A percentile compares a stretch with the other conserved stretches of the same genome.
Conservation (phyloP, 345 rosid genomes). For the Brassica napus region DNA sequence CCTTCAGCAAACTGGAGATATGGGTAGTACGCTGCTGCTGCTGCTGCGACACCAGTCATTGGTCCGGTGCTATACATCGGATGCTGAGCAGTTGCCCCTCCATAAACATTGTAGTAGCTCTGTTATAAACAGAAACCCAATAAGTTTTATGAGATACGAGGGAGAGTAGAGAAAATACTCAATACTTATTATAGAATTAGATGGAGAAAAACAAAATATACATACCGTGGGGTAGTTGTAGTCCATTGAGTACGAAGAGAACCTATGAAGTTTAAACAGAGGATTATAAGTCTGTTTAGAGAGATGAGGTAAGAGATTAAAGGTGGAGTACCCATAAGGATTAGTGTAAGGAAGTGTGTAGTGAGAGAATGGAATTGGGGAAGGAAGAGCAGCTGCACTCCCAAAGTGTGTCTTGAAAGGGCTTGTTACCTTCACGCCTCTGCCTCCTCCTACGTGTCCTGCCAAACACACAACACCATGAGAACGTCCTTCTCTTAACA, state of each 20-base stretch:
- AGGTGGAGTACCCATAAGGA: constrained; percentile 60
- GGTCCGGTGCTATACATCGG: constrained; percentile 74
- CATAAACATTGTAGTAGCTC: constrained; percentile 87
- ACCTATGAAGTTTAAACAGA: constrained; percentile 53
- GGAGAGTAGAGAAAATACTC: neutral
- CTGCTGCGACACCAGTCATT: constrained; percentile 60
- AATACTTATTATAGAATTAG: neutral
- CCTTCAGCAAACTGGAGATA: constrained; percentile 83
- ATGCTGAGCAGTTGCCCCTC: constrained; percentile 75
- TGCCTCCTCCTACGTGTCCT: constrained; percentile 57
- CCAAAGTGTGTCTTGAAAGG: constrained; percentile 79
- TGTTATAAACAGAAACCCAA: constrained; percentile 24
- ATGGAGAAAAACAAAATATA: constrained; percentile 1
- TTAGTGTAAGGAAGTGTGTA: constrained; percentile 76
- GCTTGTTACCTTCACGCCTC: constrained; percentile 69
- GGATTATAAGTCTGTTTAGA: constrained; percentile 10
- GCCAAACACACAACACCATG: constrained; percentile 29
- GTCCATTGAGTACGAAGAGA: constrained; percentile 84
- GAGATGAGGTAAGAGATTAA: neutral
- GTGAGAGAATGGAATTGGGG: constrained; percentile 82
- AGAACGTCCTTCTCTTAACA: neutral
- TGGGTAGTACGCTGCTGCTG: constrained; percentile 74
- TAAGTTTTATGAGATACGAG: neutral
- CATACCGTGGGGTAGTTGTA: constrained; percentile 90
- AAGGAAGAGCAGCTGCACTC: constrained; percentile 67